Evolutionary conservation across 2,329 filamentous ascomycete species (phyloP).

Genomic region (Penicillium sp.): DNA sequence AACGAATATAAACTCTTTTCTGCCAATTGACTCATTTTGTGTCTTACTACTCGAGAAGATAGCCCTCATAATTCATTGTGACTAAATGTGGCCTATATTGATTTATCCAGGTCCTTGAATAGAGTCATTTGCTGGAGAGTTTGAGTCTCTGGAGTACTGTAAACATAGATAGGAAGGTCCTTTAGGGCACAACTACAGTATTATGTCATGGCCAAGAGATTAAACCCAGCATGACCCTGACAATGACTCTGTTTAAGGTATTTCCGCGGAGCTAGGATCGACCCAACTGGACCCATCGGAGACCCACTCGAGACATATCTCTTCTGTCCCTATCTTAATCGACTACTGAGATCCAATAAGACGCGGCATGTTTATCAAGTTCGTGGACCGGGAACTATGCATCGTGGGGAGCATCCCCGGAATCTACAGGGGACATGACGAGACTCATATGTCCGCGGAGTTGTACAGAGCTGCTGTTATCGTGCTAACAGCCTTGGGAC

Average conservation of each 20-base stretch:
- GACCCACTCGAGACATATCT: slow-evolving; percentile 3
- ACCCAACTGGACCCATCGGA: not conserved
- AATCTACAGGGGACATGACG: not conserved
- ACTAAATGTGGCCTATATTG: too few relatives aligned
- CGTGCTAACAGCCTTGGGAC: not conserved
- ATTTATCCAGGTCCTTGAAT: too few relatives aligned
- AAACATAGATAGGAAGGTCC: not conserved
- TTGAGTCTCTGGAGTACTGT: too few relatives aligned
- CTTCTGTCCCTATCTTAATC: slow-evolving; percentile 14
- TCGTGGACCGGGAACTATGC: not conserved
- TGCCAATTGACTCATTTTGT: not conserved
- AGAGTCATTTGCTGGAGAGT: too few relatives aligned
- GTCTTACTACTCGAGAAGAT: not conserved
- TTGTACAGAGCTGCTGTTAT: slow-evolving; percentile 8
- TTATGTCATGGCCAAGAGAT: not conserved
- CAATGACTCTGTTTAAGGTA: slow-evolving; percentile 9
- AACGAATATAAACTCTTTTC: not conserved
- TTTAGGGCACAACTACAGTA: not conserved
- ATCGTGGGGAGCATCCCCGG: not conserved
- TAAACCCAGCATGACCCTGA: not conserved
- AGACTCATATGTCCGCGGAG: slow-evolving; percentile 15
- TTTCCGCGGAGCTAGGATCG: slow-evolving; percentile 23
- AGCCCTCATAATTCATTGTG: not conserved
- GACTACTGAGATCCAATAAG: slow-evolving; percentile 20
- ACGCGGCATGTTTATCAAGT: slow-evolving; percentile 23